These are phyloP conservation scores for Lophium mytilinum DNA, from an alignment of 495 filamentous ascomycete species.

Conservation along the genomic window DNA sequence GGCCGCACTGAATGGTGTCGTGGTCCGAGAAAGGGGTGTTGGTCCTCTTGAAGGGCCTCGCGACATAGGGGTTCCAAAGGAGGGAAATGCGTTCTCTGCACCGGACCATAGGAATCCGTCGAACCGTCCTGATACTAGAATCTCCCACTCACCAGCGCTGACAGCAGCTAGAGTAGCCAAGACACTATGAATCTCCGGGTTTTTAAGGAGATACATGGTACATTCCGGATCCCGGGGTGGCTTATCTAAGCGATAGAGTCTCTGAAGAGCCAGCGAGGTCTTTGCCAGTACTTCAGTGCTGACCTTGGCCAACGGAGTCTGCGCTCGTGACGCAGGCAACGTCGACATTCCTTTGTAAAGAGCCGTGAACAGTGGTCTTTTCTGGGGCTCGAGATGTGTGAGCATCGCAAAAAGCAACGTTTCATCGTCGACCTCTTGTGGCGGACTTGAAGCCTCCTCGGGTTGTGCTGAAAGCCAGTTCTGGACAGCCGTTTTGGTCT, in stretches of 20 bases:
- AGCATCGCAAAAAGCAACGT: slow-evolving; percentile 87
- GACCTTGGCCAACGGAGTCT: slow-evolving; percentile 44
- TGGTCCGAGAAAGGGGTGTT: slow-evolving; percentile 25
- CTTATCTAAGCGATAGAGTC: slow-evolving; percentile 66
- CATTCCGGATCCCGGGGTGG: slow-evolving; percentile 75
- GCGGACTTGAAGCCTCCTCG: slow-evolving; percentile 60
- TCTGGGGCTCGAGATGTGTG: slow-evolving; percentile 69
- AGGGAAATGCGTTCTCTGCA: slow-evolving; percentile 54
- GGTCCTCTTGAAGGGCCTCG: slow-evolving; percentile 45
- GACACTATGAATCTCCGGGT: slow-evolving; percentile 73
- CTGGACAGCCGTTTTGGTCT: slow-evolving; percentile 76
- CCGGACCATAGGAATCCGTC: slow-evolving; percentile 95
- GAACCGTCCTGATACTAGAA: slow-evolving; percentile 89
- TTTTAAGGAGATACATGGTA: slow-evolving; percentile 80
- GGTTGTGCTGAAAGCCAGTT: slow-evolving; percentile 75
- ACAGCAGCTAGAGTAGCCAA: slow-evolving; percentile 83
- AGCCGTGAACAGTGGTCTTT: slow-evolving; percentile 69
- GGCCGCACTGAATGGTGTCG: slow-evolving; percentile 29
- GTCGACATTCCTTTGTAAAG: slow-evolving; percentile 60
- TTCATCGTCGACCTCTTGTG: slow-evolving; percentile 83
- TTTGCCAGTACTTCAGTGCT: slow-evolving; percentile 62
- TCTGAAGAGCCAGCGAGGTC: slow-evolving; percentile 67
- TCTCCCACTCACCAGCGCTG: slow-evolving; percentile 86
- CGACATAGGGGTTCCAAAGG: slow-evolving; percentile 36
- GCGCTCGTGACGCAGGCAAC: slow-evolving; percentile 44